A percentile compares a stretch with the other conserved stretches of the same genome.
Conservation (phyloP, 2,329 filamentous ascomycete genomes). For the Pezicula neosporulosa region DNA sequence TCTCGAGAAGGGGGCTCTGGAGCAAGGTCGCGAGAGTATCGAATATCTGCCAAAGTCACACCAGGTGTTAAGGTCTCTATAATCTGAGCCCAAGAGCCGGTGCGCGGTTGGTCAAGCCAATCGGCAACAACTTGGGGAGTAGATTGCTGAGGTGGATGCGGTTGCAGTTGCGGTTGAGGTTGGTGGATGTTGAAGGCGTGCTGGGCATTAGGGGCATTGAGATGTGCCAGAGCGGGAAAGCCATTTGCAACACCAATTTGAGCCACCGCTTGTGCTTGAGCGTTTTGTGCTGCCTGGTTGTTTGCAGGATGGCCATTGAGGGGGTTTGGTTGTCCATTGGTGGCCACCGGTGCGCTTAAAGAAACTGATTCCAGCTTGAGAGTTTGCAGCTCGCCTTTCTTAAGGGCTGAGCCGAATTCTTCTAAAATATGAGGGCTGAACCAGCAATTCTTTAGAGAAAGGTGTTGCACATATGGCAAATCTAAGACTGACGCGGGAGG, state of each 20-base stretch:
- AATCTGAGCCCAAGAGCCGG: constrained; percentile 45
- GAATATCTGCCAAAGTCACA: constrained; percentile 36
- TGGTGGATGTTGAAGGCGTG: background rate
- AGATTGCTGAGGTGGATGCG: background rate
- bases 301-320: constrained; percentile 7
- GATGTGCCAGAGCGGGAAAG: background rate
- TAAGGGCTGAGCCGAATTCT: constrained; percentile 46
- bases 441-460: constrained; percentile 70
- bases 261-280: constrained; percentile 1
- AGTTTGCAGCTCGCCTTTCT: constrained; percentile 42
- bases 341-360: constrained; percentile 45
- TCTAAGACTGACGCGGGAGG: constrained; percentile 33
- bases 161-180: background rate
- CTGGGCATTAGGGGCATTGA: background rate
- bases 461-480: constrained; percentile 52
- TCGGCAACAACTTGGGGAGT: constrained; percentile 11
- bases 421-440: constrained; percentile 54
- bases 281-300: constrained; percentile 3
- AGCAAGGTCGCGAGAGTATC: constrained; percentile 30
- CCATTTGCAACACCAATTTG: constrained; percentile 2
- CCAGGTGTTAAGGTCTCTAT: constrained; percentile 48
- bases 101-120: constrained; percentile 33
- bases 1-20: constrained; percentile 17
- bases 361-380: constrained; percentile 64
- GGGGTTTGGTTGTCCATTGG: constrained; percentile 12